These are phyloP conservation scores for Erigeron canadensis DNA, from an alignment of 129 eudicot species.

Conservation along the genomic window DNA sequence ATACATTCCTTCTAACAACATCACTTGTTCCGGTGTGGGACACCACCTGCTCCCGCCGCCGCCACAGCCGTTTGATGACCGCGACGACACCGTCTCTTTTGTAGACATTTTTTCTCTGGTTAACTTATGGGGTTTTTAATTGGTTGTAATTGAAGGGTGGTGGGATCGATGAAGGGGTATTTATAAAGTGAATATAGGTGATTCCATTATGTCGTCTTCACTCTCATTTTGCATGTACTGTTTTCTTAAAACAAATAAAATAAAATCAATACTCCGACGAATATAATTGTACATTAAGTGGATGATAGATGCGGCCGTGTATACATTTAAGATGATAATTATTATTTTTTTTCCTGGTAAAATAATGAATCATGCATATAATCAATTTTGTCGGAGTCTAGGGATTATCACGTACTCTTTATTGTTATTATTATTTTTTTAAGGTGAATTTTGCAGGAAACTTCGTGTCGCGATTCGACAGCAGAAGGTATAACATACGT, in stretches of 20 bases:
- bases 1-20: constrained; percentile 79
- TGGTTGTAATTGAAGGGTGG: neutral
- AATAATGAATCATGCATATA: constrained; percentile 10
- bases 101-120: neutral
- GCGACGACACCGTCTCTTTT: constrained; percentile 5
- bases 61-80: constrained; percentile 1
- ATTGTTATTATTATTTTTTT: too few relatives aligned
- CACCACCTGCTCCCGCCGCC: constrained; percentile 65
- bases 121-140: neutral
- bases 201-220: constrained; percentile 26
- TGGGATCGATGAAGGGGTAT: constrained; percentile 27
- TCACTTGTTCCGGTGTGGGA: constrained; percentile 86
- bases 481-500: too few relatives aligned
- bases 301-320: constrained; percentile 34
- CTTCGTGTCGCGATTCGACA: too few relatives aligned
- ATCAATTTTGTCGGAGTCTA: constrained; percentile 16
- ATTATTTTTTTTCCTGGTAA: neutral
- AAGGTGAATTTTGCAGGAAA: too few relatives aligned
- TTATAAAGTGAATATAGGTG: constrained; percentile 30
- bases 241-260: constrained; percentile 14
- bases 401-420: neutral
- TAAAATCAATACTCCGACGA: neutral
- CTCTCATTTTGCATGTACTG: constrained; percentile 32
- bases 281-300: constrained; percentile 11
- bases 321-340: neutral